These are phyloP conservation scores for Penicillium bovifimosum DNA, from an alignment of 495 filamentous ascomycete species.

Conservation along the genomic window DNA sequence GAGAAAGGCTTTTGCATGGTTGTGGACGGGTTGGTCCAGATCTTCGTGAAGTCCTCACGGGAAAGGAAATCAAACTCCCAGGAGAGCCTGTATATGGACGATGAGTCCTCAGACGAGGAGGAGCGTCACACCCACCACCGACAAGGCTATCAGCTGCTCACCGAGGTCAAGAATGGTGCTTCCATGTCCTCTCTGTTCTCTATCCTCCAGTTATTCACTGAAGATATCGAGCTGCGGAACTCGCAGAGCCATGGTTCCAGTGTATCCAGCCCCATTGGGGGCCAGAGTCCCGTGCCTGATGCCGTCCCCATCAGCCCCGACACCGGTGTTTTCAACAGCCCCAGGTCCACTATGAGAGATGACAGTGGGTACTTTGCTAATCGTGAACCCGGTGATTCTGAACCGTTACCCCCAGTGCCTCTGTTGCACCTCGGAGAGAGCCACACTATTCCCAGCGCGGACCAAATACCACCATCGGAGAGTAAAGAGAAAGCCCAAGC, in stretches of 20 bases:
- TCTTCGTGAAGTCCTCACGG: constrained; percentile 89
- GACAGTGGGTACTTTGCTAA: constrained; percentile 15
- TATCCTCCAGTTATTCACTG: constrained; percentile 92
- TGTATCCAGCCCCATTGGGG: constrained; percentile 31
- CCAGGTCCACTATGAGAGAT: constrained; percentile 22
- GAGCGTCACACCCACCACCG: constrained; percentile 51
- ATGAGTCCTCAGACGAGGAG: constrained; percentile 59
- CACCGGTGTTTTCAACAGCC: constrained; percentile 32
- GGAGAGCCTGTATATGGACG: constrained; percentile 19
- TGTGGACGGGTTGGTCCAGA: constrained; percentile 94
- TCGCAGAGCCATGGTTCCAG: constrained; percentile 42
- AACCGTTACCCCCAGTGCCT: constrained; percentile 57
- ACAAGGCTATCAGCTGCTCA: constrained; percentile 87
- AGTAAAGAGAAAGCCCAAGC: not conserved
- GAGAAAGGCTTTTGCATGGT: constrained; percentile 98
- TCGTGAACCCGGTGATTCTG: constrained; percentile 18
- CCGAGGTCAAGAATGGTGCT: constrained; percentile 95
- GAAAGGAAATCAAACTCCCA: constrained; percentile 38
- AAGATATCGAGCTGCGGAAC: constrained; percentile 77
- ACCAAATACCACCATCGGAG: constrained; percentile 10
- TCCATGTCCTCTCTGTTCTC: constrained; percentile 98
- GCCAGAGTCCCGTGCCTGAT: constrained; percentile 35
- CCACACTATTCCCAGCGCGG: constrained; percentile 19
- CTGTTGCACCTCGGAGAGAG: constrained; percentile 65
- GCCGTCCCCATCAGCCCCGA: constrained; percentile 43